Percentiles rank a stretch among this genome's conserved stretches.
These are phyloP conservation scores for Jatropha curcas DNA, from an alignment of 345 rosid genomes.

Conservation along the genomic window DNA sequence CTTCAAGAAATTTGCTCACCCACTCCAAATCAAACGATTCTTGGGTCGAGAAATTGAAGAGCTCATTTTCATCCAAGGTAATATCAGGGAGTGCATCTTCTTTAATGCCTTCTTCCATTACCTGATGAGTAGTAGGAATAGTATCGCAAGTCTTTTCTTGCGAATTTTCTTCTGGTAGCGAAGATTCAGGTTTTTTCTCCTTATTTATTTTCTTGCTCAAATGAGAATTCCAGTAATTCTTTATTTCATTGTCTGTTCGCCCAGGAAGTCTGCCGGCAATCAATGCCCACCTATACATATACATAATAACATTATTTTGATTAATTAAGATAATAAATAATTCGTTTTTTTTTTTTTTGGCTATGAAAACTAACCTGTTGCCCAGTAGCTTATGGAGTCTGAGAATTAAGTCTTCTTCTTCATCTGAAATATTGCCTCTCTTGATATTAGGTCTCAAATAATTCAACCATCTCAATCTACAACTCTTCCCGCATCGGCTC, in stretches of 20 bases:
- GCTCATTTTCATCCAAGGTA: slow-evolving; percentile 32
- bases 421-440: slow-evolving; percentile 63
- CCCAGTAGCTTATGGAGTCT: slow-evolving; percentile 61
- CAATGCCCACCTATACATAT: slow-evolving; percentile 53
- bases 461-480: slow-evolving; percentile 67
- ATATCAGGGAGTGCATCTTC: slow-evolving; percentile 7
- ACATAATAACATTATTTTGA: too few species aligned
- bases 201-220: slow-evolving; percentile 54
- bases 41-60: slow-evolving; percentile 42
- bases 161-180: background rate
- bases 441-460: slow-evolving; percentile 63
- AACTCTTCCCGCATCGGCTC: slow-evolving; percentile 60
- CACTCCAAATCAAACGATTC: slow-evolving; percentile 45
- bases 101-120: slow-evolving; percentile 3
- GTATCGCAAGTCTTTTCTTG: background rate
- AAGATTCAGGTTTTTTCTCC: slow-evolving; percentile 22
- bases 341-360: too few species aligned
- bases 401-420: slow-evolving; percentile 58
- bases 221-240: slow-evolving; percentile 73
- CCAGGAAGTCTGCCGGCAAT: slow-evolving; percentile 76
- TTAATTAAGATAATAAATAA: too few species aligned
- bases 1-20: slow-evolving; percentile 44
- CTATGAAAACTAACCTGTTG: slow-evolving; percentile 40
- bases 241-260: slow-evolving; percentile 69
- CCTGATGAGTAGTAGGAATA: background rate